Base-by-base conservation (phyloP, 2,329 filamentous ascomycete species). In the Apiospora aurea region DNA sequence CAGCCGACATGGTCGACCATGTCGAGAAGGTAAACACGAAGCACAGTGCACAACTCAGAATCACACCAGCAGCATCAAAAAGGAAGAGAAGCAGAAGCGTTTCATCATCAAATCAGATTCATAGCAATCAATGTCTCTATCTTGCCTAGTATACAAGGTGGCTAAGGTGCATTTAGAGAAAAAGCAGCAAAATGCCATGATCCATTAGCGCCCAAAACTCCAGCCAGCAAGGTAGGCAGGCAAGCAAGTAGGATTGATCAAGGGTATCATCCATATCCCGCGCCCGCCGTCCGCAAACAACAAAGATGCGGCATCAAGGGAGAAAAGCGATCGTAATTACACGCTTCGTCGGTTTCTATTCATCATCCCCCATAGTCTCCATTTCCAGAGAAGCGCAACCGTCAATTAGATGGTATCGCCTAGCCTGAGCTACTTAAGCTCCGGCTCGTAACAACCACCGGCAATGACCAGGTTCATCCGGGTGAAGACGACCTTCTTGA, bases 401-500 rank as follows among this genome's bases (percentile, higher is more conserved):
- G 16, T 34, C 14, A 14, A 47, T 21, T 10, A n/a, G 46, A 21
- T 49, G 34, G 18, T 29, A 34, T 41, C 21, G 10, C 29, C 34
- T 34, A n/a, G 24, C 24, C 44, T 18, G 4, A 7, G 41, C 51
- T 82, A 85, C 29, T 61, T 64, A 72, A 83, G 81, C 75, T 88
- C 86, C 49, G 88, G 86, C 70, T 90, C 87, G 77, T 90, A 92
- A 78, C 89, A 91, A 34, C 95, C 94, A 67, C 93, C 94, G 29
- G 95, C 95, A 73, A 98, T 87, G 16, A 98, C 92, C 75, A 98
- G 83, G 80, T 99, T 99, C 94, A 97, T 98, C 73, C 94, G 88
- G 4, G 96, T 98, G 78, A 98, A 98, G 78, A 93, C 90, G 70
- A 97, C 95, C 83, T 96, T 96, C 82, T 97, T 94, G 14, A 98